Conservation (phyloP, 208 protist genomes). For the Jaenimonas drosophilae region DNA sequence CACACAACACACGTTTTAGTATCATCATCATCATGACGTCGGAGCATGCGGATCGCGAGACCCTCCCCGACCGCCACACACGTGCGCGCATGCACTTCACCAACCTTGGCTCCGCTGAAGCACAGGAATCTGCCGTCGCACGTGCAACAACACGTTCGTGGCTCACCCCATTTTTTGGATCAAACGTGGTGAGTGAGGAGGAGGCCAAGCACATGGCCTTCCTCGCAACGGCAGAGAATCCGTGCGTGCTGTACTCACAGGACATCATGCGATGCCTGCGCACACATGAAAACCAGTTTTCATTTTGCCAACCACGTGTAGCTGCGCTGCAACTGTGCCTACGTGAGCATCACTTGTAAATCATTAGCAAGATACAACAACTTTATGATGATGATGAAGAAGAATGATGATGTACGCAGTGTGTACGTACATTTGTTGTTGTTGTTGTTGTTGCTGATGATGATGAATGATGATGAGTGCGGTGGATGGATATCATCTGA, state of each 20-base stretch:
- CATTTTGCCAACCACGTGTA: constrained; percentile 57
- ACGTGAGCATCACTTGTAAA: constrained; percentile 14
- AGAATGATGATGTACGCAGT: background rate
- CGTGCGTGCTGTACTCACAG: constrained; percentile 48
- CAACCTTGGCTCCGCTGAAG: constrained; percentile 13
- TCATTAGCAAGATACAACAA: background rate
- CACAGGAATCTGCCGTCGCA: constrained; percentile 23
- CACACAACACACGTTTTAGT: no score
- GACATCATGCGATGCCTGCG: constrained; percentile 63
- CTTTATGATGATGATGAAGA: background rate
- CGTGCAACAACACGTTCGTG: constrained; percentile 37
- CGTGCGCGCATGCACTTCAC: constrained; percentile 27
- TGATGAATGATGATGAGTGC: background rate
- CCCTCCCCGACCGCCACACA: constrained; percentile 4
- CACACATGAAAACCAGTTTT: constrained; percentile 39
- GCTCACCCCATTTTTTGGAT: constrained; percentile 70
- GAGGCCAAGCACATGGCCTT: constrained; percentile 26
- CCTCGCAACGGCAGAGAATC: constrained; percentile 16
- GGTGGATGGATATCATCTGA: no score
- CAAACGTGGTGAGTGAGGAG: constrained; percentile 56
- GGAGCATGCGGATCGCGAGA: constrained; percentile 4
- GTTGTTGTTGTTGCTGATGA: background rate
- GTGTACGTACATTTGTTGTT: background rate
- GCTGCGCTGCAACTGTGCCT: constrained; percentile 60
- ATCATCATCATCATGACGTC: no score